These are phyloP conservation scores for Termitomyces bulborhizus DNA, from an alignment of 768 basidiomycete species.

Conservation along the genomic window DNA sequence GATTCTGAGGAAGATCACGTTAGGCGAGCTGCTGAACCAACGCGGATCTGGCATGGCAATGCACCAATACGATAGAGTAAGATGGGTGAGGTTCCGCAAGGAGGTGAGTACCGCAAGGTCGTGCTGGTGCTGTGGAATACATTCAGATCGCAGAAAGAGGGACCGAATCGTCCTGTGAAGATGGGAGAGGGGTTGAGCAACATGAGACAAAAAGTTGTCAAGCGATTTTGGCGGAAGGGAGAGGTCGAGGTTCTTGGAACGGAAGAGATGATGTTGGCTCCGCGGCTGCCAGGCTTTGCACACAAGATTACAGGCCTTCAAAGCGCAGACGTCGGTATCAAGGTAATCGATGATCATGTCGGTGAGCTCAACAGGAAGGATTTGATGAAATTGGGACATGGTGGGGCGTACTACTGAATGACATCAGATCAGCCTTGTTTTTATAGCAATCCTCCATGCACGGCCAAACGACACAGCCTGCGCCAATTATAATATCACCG, in stretches of 20 bases:
- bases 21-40: constrained; percentile 4
- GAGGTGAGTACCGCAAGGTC: constrained; percentile 1
- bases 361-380: constrained; percentile 3
- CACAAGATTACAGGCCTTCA: constrained; percentile 7
- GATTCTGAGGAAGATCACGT: not conserved
- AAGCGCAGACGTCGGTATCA: not conserved
- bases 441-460: not conserved
- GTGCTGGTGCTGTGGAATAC: not conserved
- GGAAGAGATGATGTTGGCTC: constrained; percentile 5
- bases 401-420: not conserved
- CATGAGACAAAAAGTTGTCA: not conserved
- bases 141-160: constrained; percentile 2
- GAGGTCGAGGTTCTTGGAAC: constrained; percentile 4
- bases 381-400: not conserved
- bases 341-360: constrained; percentile 9
- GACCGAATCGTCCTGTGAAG: constrained; percentile 1
- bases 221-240: constrained; percentile 5
- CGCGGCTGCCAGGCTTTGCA: constrained; percentile 7
- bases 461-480: not conserved
- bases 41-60: constrained; percentile 2
- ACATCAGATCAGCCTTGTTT: not conserved
- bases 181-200: not conserved
- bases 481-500: constrained; percentile 43
- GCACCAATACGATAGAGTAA: constrained; percentile 1
- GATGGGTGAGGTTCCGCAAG: constrained; percentile 1